Conservation (phyloP, 306 rosid species). For the Cucurbita pepo region DNA sequence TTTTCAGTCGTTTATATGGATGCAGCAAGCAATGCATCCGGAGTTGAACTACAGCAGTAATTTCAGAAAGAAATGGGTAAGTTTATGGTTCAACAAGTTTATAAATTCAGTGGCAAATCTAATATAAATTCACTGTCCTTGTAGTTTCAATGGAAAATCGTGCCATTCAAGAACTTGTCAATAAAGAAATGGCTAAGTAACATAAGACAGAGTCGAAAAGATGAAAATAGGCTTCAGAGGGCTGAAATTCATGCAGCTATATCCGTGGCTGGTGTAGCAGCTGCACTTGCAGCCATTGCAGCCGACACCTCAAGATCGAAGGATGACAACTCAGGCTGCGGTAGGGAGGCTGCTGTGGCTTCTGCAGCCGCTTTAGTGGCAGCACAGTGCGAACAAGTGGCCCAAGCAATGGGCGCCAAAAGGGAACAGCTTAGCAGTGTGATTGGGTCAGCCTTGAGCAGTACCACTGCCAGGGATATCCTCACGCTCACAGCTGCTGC, state of each 20-base stretch:
- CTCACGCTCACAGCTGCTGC: slow-evolving; percentile 87
- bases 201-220: slow-evolving; percentile 53
- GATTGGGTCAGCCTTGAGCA: slow-evolving; percentile 59
- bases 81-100: neutral
- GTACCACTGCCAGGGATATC: slow-evolving; percentile 51
- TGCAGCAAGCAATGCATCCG: slow-evolving; percentile 99
- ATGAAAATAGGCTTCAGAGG: slow-evolving; percentile 57
- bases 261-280: slow-evolving; percentile 85
- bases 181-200: slow-evolving; percentile 84
- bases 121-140: too few relatives aligned
- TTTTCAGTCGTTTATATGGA: slow-evolving; percentile 80
- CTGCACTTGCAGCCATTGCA: slow-evolving; percentile 80
- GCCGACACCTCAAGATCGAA: slow-evolving; percentile 35
- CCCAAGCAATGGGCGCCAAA: slow-evolving; percentile 90
- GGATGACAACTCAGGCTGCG: slow-evolving; percentile 16
- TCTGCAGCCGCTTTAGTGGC: slow-evolving; percentile 88
- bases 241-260: slow-evolving; percentile 94
- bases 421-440: slow-evolving; percentile 44
- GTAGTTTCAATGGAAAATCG: slow-evolving; percentile 73
- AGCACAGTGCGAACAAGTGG: slow-evolving; percentile 75
- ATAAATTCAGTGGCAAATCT: too few relatives aligned
- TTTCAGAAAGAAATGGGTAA: slow-evolving; percentile 77
- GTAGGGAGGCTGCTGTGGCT: slow-evolving; percentile 64
- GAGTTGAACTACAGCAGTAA: slow-evolving; percentile 72
- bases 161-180: slow-evolving; percentile 52